Base-by-base conservation (phyloP, 106 monocot genomes). In the Platanthera guangdongensis region DNA sequence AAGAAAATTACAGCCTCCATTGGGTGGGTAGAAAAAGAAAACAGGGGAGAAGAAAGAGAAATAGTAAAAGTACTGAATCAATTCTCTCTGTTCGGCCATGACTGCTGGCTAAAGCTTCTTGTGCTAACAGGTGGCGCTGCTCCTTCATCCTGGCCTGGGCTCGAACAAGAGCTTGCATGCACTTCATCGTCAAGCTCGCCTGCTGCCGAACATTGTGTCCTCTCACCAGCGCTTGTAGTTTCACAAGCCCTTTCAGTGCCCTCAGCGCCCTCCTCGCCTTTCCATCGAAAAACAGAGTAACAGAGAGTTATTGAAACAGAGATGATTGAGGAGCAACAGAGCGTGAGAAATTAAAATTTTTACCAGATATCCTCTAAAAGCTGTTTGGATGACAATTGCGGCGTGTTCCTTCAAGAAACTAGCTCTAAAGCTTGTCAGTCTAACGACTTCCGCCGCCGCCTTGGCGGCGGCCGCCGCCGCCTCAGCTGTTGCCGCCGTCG, bases 131-230 rank as follows among this genome's bases (percentile, higher is more conserved):
- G 39, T 94, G 62, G 22, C 97, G 81, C 76, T 92, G 94, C 65
- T 99, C 91, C 14, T 92, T 68, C 71, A 99, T 87, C 4, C 92
- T 83, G 0, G 82, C 84, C 70, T 99, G 97, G 9, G 94, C 91
- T 1, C 94, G 67, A 0, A 94, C 85, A 54, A 99, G 91, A 6
- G 97, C 97, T 46, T 99, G 94, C 94, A 99, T 99, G 84, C 92
- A 99, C 22, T 92, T 55, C 19, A 99, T 85, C 11, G 97, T 94
- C 89, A 94, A 92, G 75, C 86, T 99, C 19, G 97, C 97, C 72
- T 99, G 97, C 76, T 88, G 89, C 59, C 97, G 73, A 10, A 99
- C 97, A 75, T 99, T 99, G 83, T 94, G 87, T 4, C 97, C 97
- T 54, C 97, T 77, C 68, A 99, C 94, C 64, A 99, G 55, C 14